These are phyloP conservation scores for Sporothrix globosa DNA, from an alignment of 2,329 filamentous ascomycete species.

Conservation along the genomic window DNA sequence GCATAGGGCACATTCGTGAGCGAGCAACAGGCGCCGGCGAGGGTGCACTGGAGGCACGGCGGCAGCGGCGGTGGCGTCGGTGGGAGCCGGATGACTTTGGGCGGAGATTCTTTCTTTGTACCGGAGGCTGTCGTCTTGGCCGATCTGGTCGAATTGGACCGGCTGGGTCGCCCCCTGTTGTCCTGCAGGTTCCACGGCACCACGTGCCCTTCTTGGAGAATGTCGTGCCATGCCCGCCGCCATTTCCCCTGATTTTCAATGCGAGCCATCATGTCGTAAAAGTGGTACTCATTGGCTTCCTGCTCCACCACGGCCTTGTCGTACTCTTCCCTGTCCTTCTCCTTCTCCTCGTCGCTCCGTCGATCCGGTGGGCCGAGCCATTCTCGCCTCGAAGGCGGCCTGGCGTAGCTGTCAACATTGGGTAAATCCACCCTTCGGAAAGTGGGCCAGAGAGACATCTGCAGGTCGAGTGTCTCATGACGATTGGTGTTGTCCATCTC, in stretches of 20 bases:
- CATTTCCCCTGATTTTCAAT: background rate
- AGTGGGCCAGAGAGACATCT: slow-evolving; percentile 28
- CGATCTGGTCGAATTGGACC: background rate
- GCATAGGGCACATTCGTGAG: slow-evolving; percentile 32
- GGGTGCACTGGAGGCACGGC: slow-evolving; percentile 37
- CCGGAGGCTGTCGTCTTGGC: background rate
- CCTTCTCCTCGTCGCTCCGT: background rate
- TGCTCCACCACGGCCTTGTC: background rate
- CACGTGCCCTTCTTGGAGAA: background rate
- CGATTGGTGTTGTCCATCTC: background rate
- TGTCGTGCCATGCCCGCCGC: slow-evolving; percentile 23
- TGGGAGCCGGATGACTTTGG: slow-evolving; percentile 13
- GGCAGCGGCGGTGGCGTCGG: slow-evolving; percentile 31
- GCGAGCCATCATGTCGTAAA: background rate
- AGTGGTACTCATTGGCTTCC: background rate
- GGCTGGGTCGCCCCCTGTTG: background rate
- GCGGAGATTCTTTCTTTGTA: background rate
- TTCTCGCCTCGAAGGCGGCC: background rate
- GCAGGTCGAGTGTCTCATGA: slow-evolving; percentile 11
- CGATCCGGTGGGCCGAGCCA: background rate
- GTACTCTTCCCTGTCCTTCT: background rate
- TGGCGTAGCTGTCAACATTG: too few relatives aligned
- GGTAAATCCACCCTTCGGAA: slow-evolving; percentile 7
- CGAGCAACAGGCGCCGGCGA: slow-evolving; percentile 34
- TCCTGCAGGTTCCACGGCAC: background rate